Percentiles rank a stretch among this genome's conserved stretches.
These are phyloP conservation scores for Yamagishiella unicocca DNA, from an alignment of 139 green algal genomes.

Conservation along the genomic window DNA sequence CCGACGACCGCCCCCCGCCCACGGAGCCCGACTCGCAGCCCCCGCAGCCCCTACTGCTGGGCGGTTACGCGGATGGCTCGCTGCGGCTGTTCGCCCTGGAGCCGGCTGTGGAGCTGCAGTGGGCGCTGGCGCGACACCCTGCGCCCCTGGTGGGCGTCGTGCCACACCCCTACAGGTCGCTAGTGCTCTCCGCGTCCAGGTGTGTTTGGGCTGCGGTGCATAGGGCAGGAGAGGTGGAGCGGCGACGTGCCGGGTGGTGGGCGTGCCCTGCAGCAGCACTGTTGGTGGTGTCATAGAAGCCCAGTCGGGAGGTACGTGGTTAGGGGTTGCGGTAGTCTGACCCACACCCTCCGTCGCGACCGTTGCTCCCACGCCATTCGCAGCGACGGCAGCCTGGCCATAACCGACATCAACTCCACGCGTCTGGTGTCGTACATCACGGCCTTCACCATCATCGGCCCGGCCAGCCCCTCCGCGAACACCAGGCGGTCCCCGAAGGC, in stretches of 20 bases:
- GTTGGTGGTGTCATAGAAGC: no score
- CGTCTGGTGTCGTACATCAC: conserved; percentile 46
- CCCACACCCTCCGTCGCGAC: no score
- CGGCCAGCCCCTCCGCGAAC: background rate
- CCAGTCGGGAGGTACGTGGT: no score
- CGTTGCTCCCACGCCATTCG: background rate
- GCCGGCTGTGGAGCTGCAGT: conserved; percentile 27
- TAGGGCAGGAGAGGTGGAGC: no score
- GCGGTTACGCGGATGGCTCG: conserved; percentile 52
- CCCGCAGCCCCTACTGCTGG: conserved; percentile 44
- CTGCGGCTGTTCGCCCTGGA: conserved; percentile 48
- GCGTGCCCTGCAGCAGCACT: no score
- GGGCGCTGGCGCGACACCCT: conserved; percentile 43
- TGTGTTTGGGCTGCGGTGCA: conserved; percentile 12
- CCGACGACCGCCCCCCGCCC: background rate
- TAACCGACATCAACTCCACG: conserved; percentile 45
- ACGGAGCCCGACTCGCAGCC: background rate
- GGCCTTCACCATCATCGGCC: background rate
- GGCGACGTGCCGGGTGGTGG: no score
- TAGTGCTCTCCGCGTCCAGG: conserved; percentile 45
- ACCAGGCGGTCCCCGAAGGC: background rate
- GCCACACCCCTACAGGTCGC: conserved; percentile 36
- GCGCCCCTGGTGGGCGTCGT: conserved; percentile 43
- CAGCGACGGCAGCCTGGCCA: conserved; percentile 55
- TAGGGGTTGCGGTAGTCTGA: no score